Evolutionary conservation across 257 asterid species (phyloP).

Genomic region (Euphrasia confusa): DNA sequence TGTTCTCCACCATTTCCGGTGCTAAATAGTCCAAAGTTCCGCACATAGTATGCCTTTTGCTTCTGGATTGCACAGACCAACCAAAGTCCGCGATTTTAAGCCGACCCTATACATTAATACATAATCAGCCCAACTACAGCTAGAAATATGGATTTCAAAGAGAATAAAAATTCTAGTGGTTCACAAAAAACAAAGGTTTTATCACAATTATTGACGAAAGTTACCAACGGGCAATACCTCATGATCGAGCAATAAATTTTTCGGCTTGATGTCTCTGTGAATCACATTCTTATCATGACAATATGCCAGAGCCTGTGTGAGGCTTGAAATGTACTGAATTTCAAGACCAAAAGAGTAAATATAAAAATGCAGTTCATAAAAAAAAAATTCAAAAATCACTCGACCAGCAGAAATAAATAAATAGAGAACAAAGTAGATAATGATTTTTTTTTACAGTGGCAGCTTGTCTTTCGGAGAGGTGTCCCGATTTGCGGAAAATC

Average conservation of each 20-base stretch:
- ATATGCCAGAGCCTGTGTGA: conserved; percentile 76
- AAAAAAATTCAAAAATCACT: conserved; percentile 15
- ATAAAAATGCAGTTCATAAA: not conserved
- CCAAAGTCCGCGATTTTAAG: conserved; percentile 93
- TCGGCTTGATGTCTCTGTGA: conserved; percentile 98
- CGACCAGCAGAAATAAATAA: not conserved
- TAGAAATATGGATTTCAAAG: not conserved
- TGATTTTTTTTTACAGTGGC: conserved; percentile 56
- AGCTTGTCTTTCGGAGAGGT: conserved; percentile 66
- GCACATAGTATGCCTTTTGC: conserved; percentile 88
- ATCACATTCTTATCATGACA: conserved; percentile 92
- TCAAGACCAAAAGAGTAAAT: not conserved
- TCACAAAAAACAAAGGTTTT: too few species aligned
- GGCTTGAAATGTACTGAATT: conserved; percentile 71
- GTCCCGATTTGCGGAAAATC: conserved; percentile 52
- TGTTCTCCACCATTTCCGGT: conserved; percentile 96
- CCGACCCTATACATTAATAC: conserved; percentile 44
- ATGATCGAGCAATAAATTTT: conserved; percentile 88
- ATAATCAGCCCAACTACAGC: too few species aligned
- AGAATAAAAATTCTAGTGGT: too few species aligned
- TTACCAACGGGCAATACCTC: conserved; percentile 45
- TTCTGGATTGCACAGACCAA: conserved; percentile 90
- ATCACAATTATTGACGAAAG: too few species aligned
- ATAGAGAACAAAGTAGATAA: not conserved
- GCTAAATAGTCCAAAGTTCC: conserved; percentile 95